A percentile compares a stretch with the other conserved stretches of the same genome.
These are phyloP conservation scores for Boletus eberwhitei DNA, from an alignment of 768 basidiomycete species.

Conservation along the genomic window DNA sequence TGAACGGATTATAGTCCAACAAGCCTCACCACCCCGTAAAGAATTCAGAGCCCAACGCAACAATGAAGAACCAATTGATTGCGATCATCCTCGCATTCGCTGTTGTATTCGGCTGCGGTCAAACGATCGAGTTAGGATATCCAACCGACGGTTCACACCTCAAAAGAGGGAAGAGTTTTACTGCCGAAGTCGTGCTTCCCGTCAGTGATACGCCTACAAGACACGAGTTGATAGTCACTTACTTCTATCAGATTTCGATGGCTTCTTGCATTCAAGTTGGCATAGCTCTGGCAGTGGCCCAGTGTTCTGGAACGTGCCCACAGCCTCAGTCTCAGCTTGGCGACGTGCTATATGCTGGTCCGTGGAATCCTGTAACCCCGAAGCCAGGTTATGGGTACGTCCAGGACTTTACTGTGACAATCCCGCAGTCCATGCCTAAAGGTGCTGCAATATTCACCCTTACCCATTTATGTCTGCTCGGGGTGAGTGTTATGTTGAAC, in stretches of 20 bases:
- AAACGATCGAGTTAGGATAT: background rate
- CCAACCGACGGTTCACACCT: background rate
- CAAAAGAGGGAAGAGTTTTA: background rate
- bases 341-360: background rate
- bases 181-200: background rate
- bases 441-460: background rate
- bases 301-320: background rate
- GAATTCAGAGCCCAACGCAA: background rate
- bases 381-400: background rate
- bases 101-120: background rate
- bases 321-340: constrained; percentile 7
- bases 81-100: background rate
- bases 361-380: background rate
- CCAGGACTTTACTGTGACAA: background rate
- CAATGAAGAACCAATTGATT: background rate
- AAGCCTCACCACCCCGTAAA: background rate
- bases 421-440: background rate
- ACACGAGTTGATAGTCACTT: background rate
- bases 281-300: constrained; percentile 1
- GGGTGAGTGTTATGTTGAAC: background rate
- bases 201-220: background rate
- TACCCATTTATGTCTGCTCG: background rate
- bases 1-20: background rate
- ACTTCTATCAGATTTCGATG: background rate
- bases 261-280: constrained; percentile 14